Evolutionary conservation across 148 eudicot genomes (phyloP).

Genomic region (Vaccinium darrowii): DNA sequence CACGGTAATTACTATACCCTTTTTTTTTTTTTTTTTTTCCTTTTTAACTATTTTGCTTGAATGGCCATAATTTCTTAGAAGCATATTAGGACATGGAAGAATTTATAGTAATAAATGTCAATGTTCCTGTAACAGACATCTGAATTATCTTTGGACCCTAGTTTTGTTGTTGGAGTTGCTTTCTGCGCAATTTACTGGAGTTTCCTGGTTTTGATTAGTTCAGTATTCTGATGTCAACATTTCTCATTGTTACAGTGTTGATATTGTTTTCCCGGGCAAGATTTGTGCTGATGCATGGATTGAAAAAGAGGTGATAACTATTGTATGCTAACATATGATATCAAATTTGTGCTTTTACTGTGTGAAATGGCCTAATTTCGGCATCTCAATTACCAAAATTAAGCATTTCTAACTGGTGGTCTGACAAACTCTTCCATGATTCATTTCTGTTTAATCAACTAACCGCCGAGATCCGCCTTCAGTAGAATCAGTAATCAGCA

Average conservation of each 20-base stretch:
- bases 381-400: neutral
- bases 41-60: neutral
- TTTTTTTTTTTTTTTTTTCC: neutral
- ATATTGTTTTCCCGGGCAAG: slow-evolving; percentile 68
- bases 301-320: slow-evolving; percentile 78
- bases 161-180: neutral
- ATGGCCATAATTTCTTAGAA: neutral
- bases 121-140: neutral
- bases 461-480: neutral
- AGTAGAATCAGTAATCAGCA: neutral
- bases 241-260: slow-evolving; percentile 64
- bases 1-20: neutral
- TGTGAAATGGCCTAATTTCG: neutral
- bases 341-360: neutral
- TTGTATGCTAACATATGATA: slow-evolving; percentile 1
- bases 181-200: neutral
- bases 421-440: neutral
- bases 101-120: neutral
- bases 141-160: neutral
- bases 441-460: neutral
- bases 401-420: slow-evolving; percentile 16
- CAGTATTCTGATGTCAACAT: slow-evolving; percentile 14
- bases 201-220: slow-evolving; percentile 4
- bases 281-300: slow-evolving; percentile 98
- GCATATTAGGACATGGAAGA: neutral